Percentiles rank a stretch among this genome's conserved stretches.
Conservation (phyloP, 2,329 filamentous ascomycete genomes). For the Monosporascus sp. region DNA sequence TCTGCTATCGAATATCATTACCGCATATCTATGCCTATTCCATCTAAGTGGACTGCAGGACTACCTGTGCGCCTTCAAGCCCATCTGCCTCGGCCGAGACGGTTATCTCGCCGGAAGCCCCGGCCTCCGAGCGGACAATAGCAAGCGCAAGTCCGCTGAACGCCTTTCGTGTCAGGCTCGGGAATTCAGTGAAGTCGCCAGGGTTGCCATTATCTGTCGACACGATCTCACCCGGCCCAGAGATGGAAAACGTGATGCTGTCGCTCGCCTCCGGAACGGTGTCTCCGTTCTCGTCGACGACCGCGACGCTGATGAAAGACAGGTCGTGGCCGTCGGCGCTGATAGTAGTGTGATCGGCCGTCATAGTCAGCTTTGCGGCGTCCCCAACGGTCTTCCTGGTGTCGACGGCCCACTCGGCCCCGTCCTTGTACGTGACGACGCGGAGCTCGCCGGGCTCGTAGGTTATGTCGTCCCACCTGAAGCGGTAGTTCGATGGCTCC, state of each 20-base stretch:
- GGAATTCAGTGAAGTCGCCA: conserved; percentile 38
- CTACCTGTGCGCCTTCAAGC: conserved; percentile 10
- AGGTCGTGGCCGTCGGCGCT: conserved; percentile 39
- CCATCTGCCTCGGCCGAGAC: conserved; percentile 16
- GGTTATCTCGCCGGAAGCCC: conserved; percentile 18
- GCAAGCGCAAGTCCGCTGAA: conserved; percentile 37
- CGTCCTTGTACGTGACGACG: conserved; percentile 45
- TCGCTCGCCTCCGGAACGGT: conserved; percentile 39
- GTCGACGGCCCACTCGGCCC: conserved; percentile 40
- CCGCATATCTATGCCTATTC: neutral
- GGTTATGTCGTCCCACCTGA: conserved; percentile 47
- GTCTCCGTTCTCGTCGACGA: conserved; percentile 39
- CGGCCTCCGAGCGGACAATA: conserved; percentile 30
- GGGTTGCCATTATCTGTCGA: conserved; percentile 49
- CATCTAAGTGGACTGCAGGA: neutral
- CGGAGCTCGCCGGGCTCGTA: conserved; percentile 43
- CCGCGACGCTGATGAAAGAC: conserved; percentile 39
- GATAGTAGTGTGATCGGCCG: conserved; percentile 36
- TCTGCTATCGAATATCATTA: neutral
- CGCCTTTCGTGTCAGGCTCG: conserved; percentile 32
- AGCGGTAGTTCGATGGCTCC: conserved; percentile 36
- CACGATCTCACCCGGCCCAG: conserved; percentile 40
- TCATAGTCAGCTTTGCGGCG: conserved; percentile 33
- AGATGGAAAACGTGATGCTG: conserved; percentile 38
- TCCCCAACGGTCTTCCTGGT: conserved; percentile 36